Conservation (phyloP, 2,329 filamentous ascomycete genomes). For the Stylonectria norvegica region DNA sequence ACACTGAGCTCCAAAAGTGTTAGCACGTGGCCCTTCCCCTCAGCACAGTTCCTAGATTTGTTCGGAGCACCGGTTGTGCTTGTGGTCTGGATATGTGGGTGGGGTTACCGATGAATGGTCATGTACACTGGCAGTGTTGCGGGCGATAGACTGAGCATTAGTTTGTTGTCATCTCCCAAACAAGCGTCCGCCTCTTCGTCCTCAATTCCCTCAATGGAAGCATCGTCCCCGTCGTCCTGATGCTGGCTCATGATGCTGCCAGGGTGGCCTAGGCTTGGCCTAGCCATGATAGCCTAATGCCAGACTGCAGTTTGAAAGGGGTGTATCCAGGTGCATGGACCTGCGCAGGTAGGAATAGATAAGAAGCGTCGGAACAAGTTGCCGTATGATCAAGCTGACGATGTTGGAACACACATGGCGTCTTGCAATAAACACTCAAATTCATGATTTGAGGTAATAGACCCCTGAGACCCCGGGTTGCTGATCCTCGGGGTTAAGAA, state of each 20-base stretch:
- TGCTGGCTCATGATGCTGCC: conserved; percentile 24
- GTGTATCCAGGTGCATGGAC: no score
- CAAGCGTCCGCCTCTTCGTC: conserved; percentile 26
- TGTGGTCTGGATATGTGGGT: neutral
- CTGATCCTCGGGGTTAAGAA: no score
- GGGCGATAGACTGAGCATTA: conserved; percentile 21
- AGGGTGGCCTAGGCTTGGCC: conserved; percentile 19
- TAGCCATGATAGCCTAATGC: conserved; percentile 8
- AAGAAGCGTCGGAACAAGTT: no score
- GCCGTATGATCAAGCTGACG: no score
- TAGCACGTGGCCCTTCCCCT: conserved; percentile 21
- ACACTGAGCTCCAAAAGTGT: conserved; percentile 26
- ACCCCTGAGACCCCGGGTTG: no score
- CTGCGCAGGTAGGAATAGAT: no score
- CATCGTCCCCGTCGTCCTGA: conserved; percentile 26
- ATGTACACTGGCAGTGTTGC: conserved; percentile 26
- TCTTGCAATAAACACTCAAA: no score
- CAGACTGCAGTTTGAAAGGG: no score
- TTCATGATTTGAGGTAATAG: no score
- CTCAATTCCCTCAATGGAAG: conserved; percentile 21
- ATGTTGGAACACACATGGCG: no score
- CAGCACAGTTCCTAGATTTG: no score
- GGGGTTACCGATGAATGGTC: conserved; percentile 27
- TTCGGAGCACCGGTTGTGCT: neutral
- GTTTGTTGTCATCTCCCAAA: conserved; percentile 22